phyloP scores from a whole-genome alignment of 345 rosid species.

The Hypericum perforatum region DNA sequence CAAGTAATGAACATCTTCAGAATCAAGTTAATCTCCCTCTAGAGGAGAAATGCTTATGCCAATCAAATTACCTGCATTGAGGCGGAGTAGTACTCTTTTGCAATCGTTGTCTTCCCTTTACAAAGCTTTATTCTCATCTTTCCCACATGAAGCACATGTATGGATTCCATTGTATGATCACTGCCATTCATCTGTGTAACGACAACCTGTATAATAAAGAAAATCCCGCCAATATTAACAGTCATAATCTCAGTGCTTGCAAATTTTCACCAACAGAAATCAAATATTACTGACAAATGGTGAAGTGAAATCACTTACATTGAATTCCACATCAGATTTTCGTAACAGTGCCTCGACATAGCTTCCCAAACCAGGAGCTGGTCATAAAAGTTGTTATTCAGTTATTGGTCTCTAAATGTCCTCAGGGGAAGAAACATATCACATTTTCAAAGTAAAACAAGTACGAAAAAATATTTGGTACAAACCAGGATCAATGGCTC shows the following conservation, averaged over 20 bases:
- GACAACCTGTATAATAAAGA: conserved; percentile 41
- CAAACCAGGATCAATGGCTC: conserved; percentile 78
- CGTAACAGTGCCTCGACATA: conserved; percentile 89
- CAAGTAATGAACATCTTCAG: neutral
- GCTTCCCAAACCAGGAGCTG: conserved; percentile 97
- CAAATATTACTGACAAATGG: neutral
- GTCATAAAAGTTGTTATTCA: conserved; percentile 17
- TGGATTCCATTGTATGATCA: conserved; percentile 62
- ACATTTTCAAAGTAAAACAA: neutral
- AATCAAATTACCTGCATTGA: conserved; percentile 62
- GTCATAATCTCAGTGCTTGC: neutral
- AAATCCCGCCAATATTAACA: neutral
- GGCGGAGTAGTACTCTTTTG: conserved; percentile 82
- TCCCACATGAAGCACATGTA: conserved; percentile 80
- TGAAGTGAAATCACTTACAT: conserved; percentile 35
- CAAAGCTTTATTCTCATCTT: conserved; percentile 94
- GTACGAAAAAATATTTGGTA: conserved; percentile 8
- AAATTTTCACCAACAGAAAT: no score
- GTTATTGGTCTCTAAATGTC: conserved; percentile 1
- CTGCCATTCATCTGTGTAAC: conserved; percentile 70
- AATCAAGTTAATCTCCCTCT: neutral
- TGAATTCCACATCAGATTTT: conserved; percentile 80
- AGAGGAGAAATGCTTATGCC: neutral
- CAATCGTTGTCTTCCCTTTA: conserved; percentile 56
- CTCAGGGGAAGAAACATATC: no score